Evolutionary conservation across 192 early-diverging fungal species (phyloP), one percentile per base, ranked within the genome.

Genomic region (Backusella liffmaniae): DNA sequence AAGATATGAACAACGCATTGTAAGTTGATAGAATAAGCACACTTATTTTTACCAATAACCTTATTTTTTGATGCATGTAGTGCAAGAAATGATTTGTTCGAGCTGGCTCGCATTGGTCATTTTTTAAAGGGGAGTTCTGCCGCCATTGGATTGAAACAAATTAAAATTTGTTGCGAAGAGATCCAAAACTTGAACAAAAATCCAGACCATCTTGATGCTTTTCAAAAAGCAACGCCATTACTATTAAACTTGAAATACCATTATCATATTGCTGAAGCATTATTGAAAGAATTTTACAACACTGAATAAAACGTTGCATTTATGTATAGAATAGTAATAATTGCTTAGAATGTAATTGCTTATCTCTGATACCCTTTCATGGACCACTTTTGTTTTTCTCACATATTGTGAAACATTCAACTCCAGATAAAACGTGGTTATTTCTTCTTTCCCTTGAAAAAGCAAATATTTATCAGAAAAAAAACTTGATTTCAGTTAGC

Each of bases 121-220:
- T 98, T 96, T 78, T 79, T 97, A 46, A 98, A 98, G 76, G 96
- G 96, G 21, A 93, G 91, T 72, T 96, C 95, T 4, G 94, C 94
- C 10, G 91, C 93, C 0, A 83, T 98, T 36, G 96, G 96, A 10
- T 77, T 96, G 21, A 89, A 81, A 65, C 92, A 91, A 78, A 91
- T 98, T n/a, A 91, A 90, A 67, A 86, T 82, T 16, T 88, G 91
- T 18, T 98, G 95, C 80, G 95, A 94, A 76, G 87, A 92, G 66
- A 94, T 98, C 15, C 95, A 98, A 81, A 87, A 92, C 73, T 86
- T 89, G 73, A 95, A 93, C 7, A 90, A 92, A 72, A 69, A 66
- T 29, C 85, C 80, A 81, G 88, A 91, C 51, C 87, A 85, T 15
- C 70, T 85, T 0, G 86, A 91, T 42, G 94, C 92, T 0, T 39